Evolutionary conservation across 2,329 filamentous ascomycete genomes (phyloP), one percentile per base, ranked within the genome.

Genomic region (Trematosphaeria pertusa): DNA sequence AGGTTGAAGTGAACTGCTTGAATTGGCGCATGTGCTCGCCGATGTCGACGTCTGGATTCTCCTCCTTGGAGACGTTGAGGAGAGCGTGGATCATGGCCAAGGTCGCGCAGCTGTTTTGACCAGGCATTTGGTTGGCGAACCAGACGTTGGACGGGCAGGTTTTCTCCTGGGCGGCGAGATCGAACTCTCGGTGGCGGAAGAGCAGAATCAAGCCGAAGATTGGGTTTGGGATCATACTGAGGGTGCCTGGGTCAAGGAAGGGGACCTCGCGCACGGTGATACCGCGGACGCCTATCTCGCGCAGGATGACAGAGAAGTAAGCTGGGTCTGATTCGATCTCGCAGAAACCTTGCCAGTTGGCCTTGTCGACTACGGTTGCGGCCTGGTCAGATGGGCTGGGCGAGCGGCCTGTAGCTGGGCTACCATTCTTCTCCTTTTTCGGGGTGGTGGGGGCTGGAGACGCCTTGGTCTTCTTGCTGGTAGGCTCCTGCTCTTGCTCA

Each of bases 261-360:
- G 91, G 83, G 1, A 96, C 78, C 65, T 97, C 92, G 50, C 88
- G 83, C 0, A 93, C 82, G 55, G 85, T 87, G 48, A 91, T 81
- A 40, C 86, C 83, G 45, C 81, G 76, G 4, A 94, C 87, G 17
- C 91, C 91, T 49, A 94, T 85, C 37, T 91, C 86, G 24, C 82
- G 81, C 3, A 97, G 78, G 69, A 97, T 93, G 30, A 85, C 84
- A 61, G 91, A 94, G 77, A 97, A 97, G 60, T 82, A 73, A 72
- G 91, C 90, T 6, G 92, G 92, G 52, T 97, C 91, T 5, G 91
- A 96, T 72, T 96, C 91, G 38, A 97, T 81, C 64, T 97, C 91
- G 47, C 87, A 82, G 85, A 88, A 93, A 18, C 87, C 87, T 38
- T 83, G 78, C 84, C 87, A 91, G 1, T 52, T 69, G 21, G 63